Conservation (phyloP, 495 filamentous ascomycete species). For the Echria macrotheca region DNA sequence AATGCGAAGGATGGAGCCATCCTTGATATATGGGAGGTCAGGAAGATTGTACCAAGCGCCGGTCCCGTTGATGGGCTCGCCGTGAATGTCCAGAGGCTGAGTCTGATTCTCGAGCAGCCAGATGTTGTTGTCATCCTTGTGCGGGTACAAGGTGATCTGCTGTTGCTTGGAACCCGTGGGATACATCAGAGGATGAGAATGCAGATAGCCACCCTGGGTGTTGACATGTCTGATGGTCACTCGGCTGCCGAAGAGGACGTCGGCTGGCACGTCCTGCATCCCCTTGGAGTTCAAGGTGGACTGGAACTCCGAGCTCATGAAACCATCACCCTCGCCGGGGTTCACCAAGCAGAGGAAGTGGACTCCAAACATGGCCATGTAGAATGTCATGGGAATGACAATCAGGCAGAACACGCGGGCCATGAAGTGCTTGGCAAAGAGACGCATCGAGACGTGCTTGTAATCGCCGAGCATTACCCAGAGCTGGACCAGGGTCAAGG, state of each 20-base stretch:
- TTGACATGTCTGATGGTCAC: constrained; percentile 87
- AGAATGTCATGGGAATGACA: constrained; percentile 81
- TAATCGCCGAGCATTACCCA: constrained; percentile 91
- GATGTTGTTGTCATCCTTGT: constrained; percentile 98
- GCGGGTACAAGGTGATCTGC: constrained; percentile 95
- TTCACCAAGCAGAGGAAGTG: constrained; percentile 91
- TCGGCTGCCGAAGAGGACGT: constrained; percentile 83
- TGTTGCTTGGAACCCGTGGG: constrained; percentile 96
- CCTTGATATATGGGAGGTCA: constrained; percentile 62
- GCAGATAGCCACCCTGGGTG: constrained; percentile 94
- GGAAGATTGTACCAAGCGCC: constrained; percentile 74
- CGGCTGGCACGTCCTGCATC: constrained; percentile 91
- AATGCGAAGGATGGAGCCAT: constrained; percentile 73
- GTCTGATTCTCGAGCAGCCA: constrained; percentile 95
- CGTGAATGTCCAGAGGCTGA: constrained; percentile 72
- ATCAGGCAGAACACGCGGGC: constrained; percentile 90
- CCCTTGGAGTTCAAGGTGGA: constrained; percentile 91
- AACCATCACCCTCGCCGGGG: constrained; percentile 94
- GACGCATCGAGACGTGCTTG: constrained; percentile 72
- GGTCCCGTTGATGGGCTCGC: constrained; percentile 69
- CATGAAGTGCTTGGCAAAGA: constrained; percentile 94
- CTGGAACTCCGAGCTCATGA: constrained; percentile 99
- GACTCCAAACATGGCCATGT: constrained; percentile 91
- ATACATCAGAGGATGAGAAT: constrained; percentile 97
- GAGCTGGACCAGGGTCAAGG: constrained; percentile 81